phyloP scores from a whole-genome alignment of 2,329 filamentous ascomycete species.

The Aspergillus jensenii region DNA sequence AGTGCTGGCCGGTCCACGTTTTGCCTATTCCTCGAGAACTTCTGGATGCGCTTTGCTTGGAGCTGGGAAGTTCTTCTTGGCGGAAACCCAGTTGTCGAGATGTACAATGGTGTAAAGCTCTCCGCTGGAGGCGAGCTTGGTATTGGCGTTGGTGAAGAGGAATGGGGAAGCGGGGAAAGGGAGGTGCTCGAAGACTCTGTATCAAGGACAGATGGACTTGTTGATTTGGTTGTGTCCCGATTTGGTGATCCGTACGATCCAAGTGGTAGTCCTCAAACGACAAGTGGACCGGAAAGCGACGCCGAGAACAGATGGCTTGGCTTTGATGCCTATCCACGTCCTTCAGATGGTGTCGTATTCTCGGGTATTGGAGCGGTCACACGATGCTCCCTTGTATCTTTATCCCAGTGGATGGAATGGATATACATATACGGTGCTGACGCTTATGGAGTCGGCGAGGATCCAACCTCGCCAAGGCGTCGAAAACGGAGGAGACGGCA shows the following conservation, averaged over 20 bases:
- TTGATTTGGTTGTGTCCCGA: constrained; percentile 83
- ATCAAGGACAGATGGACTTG: constrained; percentile 73
- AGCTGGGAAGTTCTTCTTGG: constrained; percentile 87
- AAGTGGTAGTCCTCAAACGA: constrained; percentile 21
- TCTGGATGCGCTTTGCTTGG: constrained; percentile 70
- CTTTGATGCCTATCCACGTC: constrained; percentile 63
- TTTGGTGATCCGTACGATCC: constrained; percentile 64
- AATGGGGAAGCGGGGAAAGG: constrained; percentile 88
- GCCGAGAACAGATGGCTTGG: constrained; percentile 68
- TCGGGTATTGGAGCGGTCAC: constrained; percentile 75
- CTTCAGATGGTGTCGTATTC: constrained; percentile 83
- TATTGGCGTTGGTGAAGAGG: constrained; percentile 91
- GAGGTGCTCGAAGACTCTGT: constrained; percentile 91
- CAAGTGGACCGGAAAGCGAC: constrained; percentile 20
- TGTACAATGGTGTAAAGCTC: constrained; percentile 82
- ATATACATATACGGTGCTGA: constrained; percentile 80
- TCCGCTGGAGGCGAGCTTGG: constrained; percentile 89
- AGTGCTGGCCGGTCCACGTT: constrained; percentile 68
- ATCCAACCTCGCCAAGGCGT: constrained; percentile 66
- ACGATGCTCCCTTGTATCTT: constrained; percentile 66
- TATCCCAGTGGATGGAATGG: constrained; percentile 86
- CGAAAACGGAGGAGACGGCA: constrained; percentile 36
- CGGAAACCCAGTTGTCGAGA: constrained; percentile 77
- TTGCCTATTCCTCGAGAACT: constrained; percentile 69
- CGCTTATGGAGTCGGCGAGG: constrained; percentile 81